Evolutionary conservation across 2,329 filamentous ascomycete species (phyloP), one percentile per base, ranked within the genome.

Genomic region (Penicillium sp.): DNA sequence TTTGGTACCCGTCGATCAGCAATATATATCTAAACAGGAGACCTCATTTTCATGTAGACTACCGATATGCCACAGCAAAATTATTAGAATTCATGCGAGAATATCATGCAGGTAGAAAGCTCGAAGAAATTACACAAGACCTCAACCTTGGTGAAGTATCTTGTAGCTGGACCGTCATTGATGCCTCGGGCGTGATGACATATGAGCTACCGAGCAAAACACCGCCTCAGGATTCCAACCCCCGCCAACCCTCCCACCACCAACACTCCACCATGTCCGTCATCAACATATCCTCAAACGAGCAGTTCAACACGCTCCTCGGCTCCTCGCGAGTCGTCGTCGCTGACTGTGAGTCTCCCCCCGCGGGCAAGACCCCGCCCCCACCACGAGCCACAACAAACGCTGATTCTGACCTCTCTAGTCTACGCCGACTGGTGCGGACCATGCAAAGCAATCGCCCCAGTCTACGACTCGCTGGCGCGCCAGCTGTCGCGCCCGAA

Each of bases 401-500:
- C 35, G 22, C 33, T 45, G 42, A 45, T 35, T 33, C 61, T 49
- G 54, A 46, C 46, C 46, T 46, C 4, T 63, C 44, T 64, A 95
- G 90, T 96, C 79, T 92, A 89, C 66, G 90, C 91, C 65, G 86
- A 90, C 66, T 94, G 88, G 86, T 95, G 89, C 68, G 86, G 78
- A 30, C 88, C 90, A 66, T 95, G 91, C 81, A 88, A 90, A 64
- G 80, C 83, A 58, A 91, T 97, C 60, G 88, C 88, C 5, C 90
- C 92, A 16, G 73, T 91, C 56, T 96, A 90, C 76, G 89, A 94
- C 65, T 77, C 86, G 68, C 82, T 96, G 44, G 85, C 91, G 28
- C 69, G 74, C 40, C 80, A 85, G 55, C 81, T 95, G 41, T 88
- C 89, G 16, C 82, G 85, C 46, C 82, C 87, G 14, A 84, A 86